Conservation (phyloP, 305 asterid genomes). For the Fraxinus albicans region DNA sequence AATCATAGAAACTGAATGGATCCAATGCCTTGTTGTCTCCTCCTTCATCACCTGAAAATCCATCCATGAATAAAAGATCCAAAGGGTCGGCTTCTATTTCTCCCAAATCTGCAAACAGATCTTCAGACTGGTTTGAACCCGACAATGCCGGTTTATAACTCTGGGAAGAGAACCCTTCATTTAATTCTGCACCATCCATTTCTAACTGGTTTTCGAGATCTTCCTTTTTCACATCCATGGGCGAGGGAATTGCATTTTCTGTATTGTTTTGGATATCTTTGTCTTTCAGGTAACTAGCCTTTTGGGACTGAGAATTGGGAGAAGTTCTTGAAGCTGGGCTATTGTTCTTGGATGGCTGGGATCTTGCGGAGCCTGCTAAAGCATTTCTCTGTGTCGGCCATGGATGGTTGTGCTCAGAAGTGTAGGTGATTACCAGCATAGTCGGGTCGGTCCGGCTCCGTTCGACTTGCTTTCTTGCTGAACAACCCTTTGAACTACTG, state of each 20-base stretch:
- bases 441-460: conserved; percentile 87
- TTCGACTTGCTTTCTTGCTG: conserved; percentile 86
- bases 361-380: conserved; percentile 81
- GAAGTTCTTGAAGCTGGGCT: conserved; percentile 31
- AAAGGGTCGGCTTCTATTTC: conserved; percentile 56
- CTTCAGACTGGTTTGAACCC: conserved; percentile 41
- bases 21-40: conserved; percentile 43
- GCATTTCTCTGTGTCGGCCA: conserved; percentile 94
- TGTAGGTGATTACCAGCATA: conserved; percentile 81
- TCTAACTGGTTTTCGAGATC: conserved; percentile 31
- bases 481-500: conserved; percentile 88
- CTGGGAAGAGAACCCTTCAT: conserved; percentile 30
- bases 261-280: conserved; percentile 26
- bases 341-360: conserved; percentile 46
- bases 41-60: conserved; percentile 33
- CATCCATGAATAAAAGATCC: conserved; percentile 43
- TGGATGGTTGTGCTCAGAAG: conserved; percentile 86
- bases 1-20: conserved; percentile 50
- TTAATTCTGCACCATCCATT: conserved; percentile 28
- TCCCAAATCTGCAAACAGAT: conserved; percentile 54
- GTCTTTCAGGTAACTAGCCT: conserved; percentile 24
- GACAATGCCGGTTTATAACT: conserved; percentile 56
- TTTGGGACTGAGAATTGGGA: conserved; percentile 21
- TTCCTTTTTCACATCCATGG: conserved; percentile 47
- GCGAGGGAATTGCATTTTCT: conserved; percentile 1